A percentile compares a stretch with the other conserved stretches of the same genome.
These are phyloP conservation scores for Circinella minor DNA, from an alignment of 371 early-diverging fungal species.

Conservation along the genomic window DNA sequence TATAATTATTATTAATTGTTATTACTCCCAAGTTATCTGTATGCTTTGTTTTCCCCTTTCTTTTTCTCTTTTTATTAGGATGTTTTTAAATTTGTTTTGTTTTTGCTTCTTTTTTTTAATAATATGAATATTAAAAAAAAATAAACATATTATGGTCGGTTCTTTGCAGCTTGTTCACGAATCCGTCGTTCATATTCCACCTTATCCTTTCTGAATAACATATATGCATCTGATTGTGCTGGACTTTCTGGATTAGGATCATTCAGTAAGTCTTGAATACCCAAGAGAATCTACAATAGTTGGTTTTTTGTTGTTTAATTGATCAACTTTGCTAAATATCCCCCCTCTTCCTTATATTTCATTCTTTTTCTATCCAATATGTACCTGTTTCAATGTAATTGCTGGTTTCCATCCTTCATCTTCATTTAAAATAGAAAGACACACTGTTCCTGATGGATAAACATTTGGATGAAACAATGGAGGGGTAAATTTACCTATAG, in stretches of 20 bases:
- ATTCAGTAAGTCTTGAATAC: constrained; percentile 93
- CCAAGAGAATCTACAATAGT: constrained; percentile 72
- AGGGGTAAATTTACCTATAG: constrained; percentile 79
- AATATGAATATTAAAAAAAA: neutral
- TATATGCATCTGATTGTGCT: constrained; percentile 95
- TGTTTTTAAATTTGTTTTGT: constrained; percentile 6
- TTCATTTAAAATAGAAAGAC: constrained; percentile 97
- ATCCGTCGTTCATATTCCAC: constrained; percentile 79
- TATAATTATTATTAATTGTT: too few relatives aligned
- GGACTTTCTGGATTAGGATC: constrained; percentile 97
- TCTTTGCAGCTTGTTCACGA: constrained; percentile 72
- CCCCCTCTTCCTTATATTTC: neutral
- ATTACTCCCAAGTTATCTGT: too few relatives aligned
- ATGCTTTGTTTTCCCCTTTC: neutral
- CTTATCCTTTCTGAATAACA: constrained; percentile 76
- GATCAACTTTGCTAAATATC: too few relatives aligned
- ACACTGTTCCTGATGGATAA: constrained; percentile 98
- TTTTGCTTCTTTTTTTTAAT: neutral
- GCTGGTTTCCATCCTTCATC: constrained; percentile 98
- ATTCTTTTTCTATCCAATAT: constrained; percentile 1
- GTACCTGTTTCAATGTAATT: constrained; percentile 96
- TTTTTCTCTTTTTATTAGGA: neutral
- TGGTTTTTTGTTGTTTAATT: too few relatives aligned
- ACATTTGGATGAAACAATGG: constrained; percentile 99
- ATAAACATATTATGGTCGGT: constrained; percentile 27